Evolutionary conservation across 495 filamentous ascomycete species (phyloP), one percentile per base, ranked within the genome.

Genomic region (Neurospora sp.): DNA sequence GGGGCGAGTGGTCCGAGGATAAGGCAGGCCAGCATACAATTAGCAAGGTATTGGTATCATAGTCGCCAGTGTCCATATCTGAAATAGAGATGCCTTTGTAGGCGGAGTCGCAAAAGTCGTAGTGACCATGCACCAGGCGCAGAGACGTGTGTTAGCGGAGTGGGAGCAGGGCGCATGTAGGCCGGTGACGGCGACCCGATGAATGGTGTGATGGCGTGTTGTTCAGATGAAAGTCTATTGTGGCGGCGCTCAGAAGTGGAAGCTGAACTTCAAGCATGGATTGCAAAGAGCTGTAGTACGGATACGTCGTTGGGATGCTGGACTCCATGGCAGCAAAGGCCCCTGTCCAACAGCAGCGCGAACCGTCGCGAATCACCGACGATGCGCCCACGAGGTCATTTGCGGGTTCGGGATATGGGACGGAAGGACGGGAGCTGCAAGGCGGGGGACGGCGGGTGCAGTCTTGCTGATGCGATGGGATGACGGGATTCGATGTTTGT

Each of bases 21-120:
- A 10, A 23, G 35, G 5, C 39, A n/a, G 62, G 20, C n/a, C 20
- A 23, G 75, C 83, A 74, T 73, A 87, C 85, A 79, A 86, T 85
- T 77, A 86, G 76, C 73, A 87, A 75, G 46, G 83, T 82, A 80
- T 87, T 87, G 76, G 85, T 87, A 72, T 85, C 85, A 81, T 86
- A 87, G 79, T 86, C 85, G 62, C 84, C 85, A 79, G 83, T 82
- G 79, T 87, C 85, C 85, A 87, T 87, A 77, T 84, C 85, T 83
- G 80, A 83, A 73, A 71, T 35, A 18, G 54, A 39, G 73, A 71
- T 69, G 72, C 39, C 73, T 75, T 75, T 40, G 71, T 66, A 74
- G 60, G 75, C 75, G 75, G 74, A 60, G 70, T 60, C 40, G 72
- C 49, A 71, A 71, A 38, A 18, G 70, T 70, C 70, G 74, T 66